These are phyloP conservation scores for Xylaria sp. DNA, from an alignment of 2,329 filamentous ascomycete genomes.

Conservation along the genomic window DNA sequence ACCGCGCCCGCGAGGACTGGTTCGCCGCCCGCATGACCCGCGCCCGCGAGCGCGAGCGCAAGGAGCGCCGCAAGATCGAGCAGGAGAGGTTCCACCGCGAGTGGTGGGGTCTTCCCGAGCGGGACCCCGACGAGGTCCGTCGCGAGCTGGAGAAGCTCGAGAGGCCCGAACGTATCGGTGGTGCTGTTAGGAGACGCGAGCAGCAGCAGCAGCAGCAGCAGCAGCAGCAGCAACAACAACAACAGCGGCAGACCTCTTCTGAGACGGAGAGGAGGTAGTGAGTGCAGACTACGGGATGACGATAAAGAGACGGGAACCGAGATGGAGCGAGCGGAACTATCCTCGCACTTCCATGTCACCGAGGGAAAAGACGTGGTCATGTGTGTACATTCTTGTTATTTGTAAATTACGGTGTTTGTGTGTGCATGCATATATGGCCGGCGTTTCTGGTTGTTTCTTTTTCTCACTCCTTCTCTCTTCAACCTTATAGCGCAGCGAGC, in stretches of 20 bases:
- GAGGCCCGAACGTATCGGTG: constrained; percentile 65
- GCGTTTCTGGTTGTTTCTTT: constrained; percentile 32
- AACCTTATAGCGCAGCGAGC: constrained; percentile 17
- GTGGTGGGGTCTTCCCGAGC: constrained; percentile 73
- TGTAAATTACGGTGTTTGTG: constrained; percentile 10
- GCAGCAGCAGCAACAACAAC: not conserved
- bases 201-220: not conserved
- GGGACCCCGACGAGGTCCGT: constrained; percentile 61
- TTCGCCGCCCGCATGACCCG: constrained; percentile 81
- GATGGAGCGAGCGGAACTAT: not conserved
- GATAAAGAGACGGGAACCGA: not conserved
- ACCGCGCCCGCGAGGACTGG: constrained; percentile 93
- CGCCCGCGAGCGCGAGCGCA: constrained; percentile 72
- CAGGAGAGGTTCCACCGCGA: constrained; percentile 73
- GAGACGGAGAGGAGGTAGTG: constrained; percentile 25
- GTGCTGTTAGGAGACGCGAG: constrained; percentile 41
- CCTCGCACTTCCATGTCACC: not conserved
- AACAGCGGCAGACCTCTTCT: not conserved
- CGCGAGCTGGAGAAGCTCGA: constrained; percentile 63
- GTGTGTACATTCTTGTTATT: constrained; percentile 2
- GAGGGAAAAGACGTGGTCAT: not conserved
- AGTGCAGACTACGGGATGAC: too few species aligned
- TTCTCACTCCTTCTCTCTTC: not conserved
- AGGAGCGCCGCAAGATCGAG: constrained; percentile 66
- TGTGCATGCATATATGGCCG: constrained; percentile 29